A percentile compares a stretch with the other conserved stretches of the same genome.
These are phyloP conservation scores for Acephala macrosclerotiorum DNA, from an alignment of 2,329 filamentous ascomycete genomes.

Conservation along the genomic window DNA sequence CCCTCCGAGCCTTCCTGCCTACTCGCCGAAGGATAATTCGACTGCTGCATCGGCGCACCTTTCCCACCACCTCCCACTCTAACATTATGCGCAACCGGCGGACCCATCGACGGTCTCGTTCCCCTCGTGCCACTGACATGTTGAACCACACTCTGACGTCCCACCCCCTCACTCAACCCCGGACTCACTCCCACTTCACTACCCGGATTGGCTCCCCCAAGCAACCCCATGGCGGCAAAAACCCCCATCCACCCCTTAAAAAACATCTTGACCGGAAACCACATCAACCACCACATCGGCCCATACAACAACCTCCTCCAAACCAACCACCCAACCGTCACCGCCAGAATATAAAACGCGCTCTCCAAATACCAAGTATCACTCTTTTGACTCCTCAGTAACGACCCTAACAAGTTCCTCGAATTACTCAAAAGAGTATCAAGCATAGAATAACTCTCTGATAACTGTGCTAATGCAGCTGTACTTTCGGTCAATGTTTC, in stretches of 20 bases:
- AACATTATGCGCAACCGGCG: slow-evolving; percentile 51
- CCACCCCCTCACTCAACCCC: slow-evolving; percentile 31
- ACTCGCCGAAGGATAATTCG: slow-evolving; percentile 32
- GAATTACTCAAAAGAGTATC: slow-evolving; percentile 80
- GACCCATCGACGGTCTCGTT: slow-evolving; percentile 21
- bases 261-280: slow-evolving; percentile 76
- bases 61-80: slow-evolving; percentile 52
- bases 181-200: slow-evolving; percentile 26
- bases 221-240: slow-evolving; percentile 57
- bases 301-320: slow-evolving; percentile 88
- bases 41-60: slow-evolving; percentile 34
- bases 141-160: slow-evolving; percentile 20
- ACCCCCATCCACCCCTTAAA: slow-evolving; percentile 66
- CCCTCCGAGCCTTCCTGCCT: slow-evolving; percentile 35
- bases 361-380: slow-evolving; percentile 98
- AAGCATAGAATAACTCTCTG: slow-evolving; percentile 81
- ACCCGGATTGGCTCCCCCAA: slow-evolving; percentile 32
- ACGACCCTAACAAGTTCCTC: slow-evolving; percentile 75
- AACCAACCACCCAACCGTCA: slow-evolving; percentile 83
- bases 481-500: slow-evolving; percentile 88
- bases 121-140: slow-evolving; percentile 36
- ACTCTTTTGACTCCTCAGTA: slow-evolving; percentile 89
- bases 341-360: slow-evolving; percentile 81
- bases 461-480: slow-evolving; percentile 79
- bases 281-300: slow-evolving; percentile 87